Evolutionary conservation across 257 asterid genomes (phyloP), one percentile per base, ranked within the genome.

Genomic region (Solanum paucissectum): DNA sequence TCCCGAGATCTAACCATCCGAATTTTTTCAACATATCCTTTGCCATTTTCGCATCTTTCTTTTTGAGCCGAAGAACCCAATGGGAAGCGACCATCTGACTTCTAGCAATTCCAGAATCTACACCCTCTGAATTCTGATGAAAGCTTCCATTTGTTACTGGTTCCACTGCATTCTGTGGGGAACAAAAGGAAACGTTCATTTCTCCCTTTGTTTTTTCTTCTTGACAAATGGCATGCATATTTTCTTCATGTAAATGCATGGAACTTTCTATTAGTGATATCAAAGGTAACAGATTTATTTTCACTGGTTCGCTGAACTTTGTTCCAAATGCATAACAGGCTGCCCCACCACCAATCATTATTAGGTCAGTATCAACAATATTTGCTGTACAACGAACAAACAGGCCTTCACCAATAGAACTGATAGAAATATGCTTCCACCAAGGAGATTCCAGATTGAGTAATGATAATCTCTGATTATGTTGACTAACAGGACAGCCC

Each of bases 281-380:
- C 90, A 95, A 83, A 21, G 92, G 94, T 73, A 85, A 93, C 92
- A 96, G 89, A 91, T 92, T 75, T 52, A 95, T 90, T 90, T 92
- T 93, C 93, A 92, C 86, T 34, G 99, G 98, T 89, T 90, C 95
- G 69, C 95, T 96, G 95, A 97, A 97, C 92, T 94, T 95, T 33
- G 99, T 96, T 79, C 99, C 99, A 90, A 97, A 97, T 82, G 99
- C 99, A 87, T 96, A 97, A 91, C 99, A 97, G 87, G 99, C 89
- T 18, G 98, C 98, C 64, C 99, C 99, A 32, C 99, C 99, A 88
- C 99, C 99, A 88, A 95, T 89, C 91, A 96, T 90, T 69, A 95
- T 86, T 68, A 97, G 88, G 89, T 93, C 90, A 90, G 93, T 91
- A 74, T 96, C 98, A 33, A 95, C 88, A 36, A 93, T 91, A 88